Evolutionary conservation across 257 asterid species (phyloP).

Genomic region (Solanum rostratum): DNA sequence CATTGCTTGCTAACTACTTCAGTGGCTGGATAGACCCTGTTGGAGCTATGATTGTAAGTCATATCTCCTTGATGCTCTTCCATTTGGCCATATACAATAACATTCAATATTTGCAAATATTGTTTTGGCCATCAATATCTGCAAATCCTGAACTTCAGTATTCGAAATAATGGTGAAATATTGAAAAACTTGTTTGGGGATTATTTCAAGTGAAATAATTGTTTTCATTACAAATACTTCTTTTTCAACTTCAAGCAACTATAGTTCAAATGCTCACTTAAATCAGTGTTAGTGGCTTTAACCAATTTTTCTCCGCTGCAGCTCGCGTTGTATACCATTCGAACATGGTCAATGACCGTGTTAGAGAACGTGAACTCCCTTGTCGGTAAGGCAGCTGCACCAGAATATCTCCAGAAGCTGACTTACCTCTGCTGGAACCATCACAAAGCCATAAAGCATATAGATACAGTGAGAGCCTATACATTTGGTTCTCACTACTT

Average conservation of each 20-base stretch:
- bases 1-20: constrained; percentile 32
- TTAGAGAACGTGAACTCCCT: constrained; percentile 47
- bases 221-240: not conserved
- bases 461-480: constrained; percentile 42
- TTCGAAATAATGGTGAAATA: not conserved
- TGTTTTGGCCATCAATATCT: not conserved
- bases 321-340: constrained; percentile 42
- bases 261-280: not conserved
- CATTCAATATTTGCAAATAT: not conserved
- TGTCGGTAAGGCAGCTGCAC: constrained; percentile 40
- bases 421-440: constrained; percentile 53
- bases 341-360: constrained; percentile 45
- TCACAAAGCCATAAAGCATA: constrained; percentile 41
- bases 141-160: not conserved
- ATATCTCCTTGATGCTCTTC: not conserved
- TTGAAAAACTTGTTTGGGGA: not conserved
- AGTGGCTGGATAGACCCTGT: constrained; percentile 44
- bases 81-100: not conserved
- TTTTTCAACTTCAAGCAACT: not conserved
- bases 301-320: constrained; percentile 4
- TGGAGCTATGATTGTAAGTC: constrained; percentile 50
- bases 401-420: constrained; percentile 39
- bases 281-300: not conserved
- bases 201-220: not conserved
- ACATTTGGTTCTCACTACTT: constrained; percentile 48